Evolutionary conservation across 805 yeast genomes (phyloP).

Genomic region (Candida boidinii): DNA sequence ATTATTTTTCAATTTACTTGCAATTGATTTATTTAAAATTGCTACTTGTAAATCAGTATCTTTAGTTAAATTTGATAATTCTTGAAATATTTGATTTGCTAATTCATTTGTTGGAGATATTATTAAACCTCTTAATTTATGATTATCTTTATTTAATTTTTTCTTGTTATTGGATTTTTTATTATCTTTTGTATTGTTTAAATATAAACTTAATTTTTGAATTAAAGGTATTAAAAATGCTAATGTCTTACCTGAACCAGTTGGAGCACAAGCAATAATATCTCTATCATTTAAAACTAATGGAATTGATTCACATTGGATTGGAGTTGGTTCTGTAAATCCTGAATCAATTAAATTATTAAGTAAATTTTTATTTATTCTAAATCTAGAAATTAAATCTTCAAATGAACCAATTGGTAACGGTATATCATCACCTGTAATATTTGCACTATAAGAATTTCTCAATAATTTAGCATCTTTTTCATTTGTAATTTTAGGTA

Average conservation of each 20-base stretch:
- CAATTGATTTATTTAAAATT: slow-evolving; percentile 61
- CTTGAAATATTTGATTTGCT: slow-evolving; percentile 75
- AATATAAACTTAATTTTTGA: slow-evolving; percentile 35
- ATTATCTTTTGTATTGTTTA: slow-evolving; percentile 34
- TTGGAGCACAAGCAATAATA: slow-evolving; percentile 90
- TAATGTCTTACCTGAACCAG: slow-evolving; percentile 96
- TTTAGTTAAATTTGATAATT: slow-evolving; percentile 48
- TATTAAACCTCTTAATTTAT: slow-evolving; percentile 65
- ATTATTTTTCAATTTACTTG: slow-evolving; percentile 57
- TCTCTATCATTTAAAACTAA: slow-evolving; percentile 62
- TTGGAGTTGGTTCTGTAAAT: slow-evolving; percentile 83
- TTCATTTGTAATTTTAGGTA: slow-evolving; percentile 29
- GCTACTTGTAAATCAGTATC: slow-evolving; percentile 54
- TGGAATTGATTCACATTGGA: slow-evolving; percentile 89
- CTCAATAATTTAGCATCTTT: slow-evolving; percentile 59
- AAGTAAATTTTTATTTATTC: slow-evolving; percentile 49
- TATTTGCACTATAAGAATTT: slow-evolving; percentile 53
- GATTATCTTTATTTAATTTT: slow-evolving; percentile 21
- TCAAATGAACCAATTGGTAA: slow-evolving; percentile 85
- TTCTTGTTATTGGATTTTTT: slow-evolving; percentile 38
- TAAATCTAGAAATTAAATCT: slow-evolving; percentile 64
- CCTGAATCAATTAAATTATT: slow-evolving; percentile 59
- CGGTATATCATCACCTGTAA: slow-evolving; percentile 82
- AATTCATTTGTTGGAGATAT: slow-evolving; percentile 94
- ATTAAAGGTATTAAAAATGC: slow-evolving; percentile 82